Evolutionary conservation across 2,329 filamentous ascomycete genomes (phyloP), one percentile per base, ranked within the genome.

Genomic region (Emericellopsis atlantica): DNA sequence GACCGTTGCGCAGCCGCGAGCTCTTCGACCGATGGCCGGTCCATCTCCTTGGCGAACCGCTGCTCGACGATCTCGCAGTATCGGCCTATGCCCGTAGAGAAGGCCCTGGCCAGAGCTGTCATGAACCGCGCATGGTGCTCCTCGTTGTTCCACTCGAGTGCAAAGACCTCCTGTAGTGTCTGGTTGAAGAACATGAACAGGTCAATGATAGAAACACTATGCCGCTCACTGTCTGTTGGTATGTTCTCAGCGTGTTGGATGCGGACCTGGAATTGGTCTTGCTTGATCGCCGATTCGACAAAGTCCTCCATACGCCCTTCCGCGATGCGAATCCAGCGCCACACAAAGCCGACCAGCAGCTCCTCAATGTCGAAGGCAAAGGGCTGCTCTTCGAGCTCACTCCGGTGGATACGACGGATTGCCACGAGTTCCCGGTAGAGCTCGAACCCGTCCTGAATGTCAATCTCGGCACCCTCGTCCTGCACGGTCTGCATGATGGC

Each of bases 111-210:
- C 14, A 95, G 67, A 2, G 87, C 79, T 14, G 92, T 98, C 89
- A 96, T 96, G 62, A 98, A 98, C 46, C 89, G 87, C 32, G 92
- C 90, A 56, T 95, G 85, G 49, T 95, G 89, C 32, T 94, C 70
- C 53, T 95, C 86, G 56, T 96, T 87, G 48, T 88, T 83, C 92
- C 92, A 98, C 45, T 89, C 79, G 10, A 98, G 71, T 49, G 86
- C 71, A 41, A 85, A 79, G 41, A 98, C 78, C 52, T 93, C 86
- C 47, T 95, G 84, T 31, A 93, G 79, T 15, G 84, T 85, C 61
- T 95, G 85, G 52, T 89, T 93, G 69, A 96, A 95, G 1, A 93
- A 81, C 51, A 84, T 81, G 65, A 95, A 96, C 35, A 95, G 79
- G 58, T 98, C 92, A 46, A 95, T 84, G 7, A 94, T 78, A 14